Conservation (phyloP, 2,329 filamentous ascomycete genomes). For the Ophiostoma sp. region DNA sequence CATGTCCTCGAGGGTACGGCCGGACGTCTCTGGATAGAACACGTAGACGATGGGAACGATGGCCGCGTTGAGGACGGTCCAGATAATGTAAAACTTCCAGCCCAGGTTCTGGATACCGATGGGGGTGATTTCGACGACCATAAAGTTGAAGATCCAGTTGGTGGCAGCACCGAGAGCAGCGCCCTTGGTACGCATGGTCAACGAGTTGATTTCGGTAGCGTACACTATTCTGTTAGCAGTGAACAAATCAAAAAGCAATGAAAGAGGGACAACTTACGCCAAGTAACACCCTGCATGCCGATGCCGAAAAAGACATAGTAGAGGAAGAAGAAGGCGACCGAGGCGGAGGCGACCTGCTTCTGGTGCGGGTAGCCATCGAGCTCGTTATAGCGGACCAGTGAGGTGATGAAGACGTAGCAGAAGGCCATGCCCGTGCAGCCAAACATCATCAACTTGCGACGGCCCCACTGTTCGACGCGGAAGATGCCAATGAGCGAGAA, state of each 20-base stretch:
- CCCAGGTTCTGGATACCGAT: slow-evolving; percentile 54
- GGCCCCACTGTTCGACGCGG: slow-evolving; percentile 31
- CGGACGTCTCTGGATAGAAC: slow-evolving; percentile 55
- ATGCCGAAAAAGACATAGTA: slow-evolving; percentile 56
- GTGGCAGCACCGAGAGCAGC: slow-evolving; percentile 56
- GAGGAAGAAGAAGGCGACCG: slow-evolving; percentile 47
- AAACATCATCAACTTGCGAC: slow-evolving; percentile 38
- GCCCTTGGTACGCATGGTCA: slow-evolving; percentile 55
- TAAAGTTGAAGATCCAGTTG: slow-evolving; percentile 44
- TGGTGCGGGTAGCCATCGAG: slow-evolving; percentile 36
- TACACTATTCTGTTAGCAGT: slow-evolving; percentile 52
- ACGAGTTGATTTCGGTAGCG: slow-evolving; percentile 57
- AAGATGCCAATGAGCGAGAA: slow-evolving; percentile 29
- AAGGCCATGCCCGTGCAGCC: slow-evolving; percentile 54
- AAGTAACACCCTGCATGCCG: slow-evolving; percentile 56
- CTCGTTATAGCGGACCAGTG: slow-evolving; percentile 53
- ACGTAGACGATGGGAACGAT: slow-evolving; percentile 56
- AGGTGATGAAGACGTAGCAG: slow-evolving; percentile 38
- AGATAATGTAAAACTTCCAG: slow-evolving; percentile 58
- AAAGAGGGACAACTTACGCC: slow-evolving; percentile 39
- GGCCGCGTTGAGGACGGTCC: slow-evolving; percentile 52
- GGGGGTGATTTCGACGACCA: slow-evolving; percentile 64
- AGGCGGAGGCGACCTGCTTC: slow-evolving; percentile 38
- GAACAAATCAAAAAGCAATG: slow-evolving; percentile 34
- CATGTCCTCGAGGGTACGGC: slow-evolving; percentile 65